phyloP scores from a whole-genome alignment of 192 early-diverging fungal species.

The Podila epigama region DNA sequence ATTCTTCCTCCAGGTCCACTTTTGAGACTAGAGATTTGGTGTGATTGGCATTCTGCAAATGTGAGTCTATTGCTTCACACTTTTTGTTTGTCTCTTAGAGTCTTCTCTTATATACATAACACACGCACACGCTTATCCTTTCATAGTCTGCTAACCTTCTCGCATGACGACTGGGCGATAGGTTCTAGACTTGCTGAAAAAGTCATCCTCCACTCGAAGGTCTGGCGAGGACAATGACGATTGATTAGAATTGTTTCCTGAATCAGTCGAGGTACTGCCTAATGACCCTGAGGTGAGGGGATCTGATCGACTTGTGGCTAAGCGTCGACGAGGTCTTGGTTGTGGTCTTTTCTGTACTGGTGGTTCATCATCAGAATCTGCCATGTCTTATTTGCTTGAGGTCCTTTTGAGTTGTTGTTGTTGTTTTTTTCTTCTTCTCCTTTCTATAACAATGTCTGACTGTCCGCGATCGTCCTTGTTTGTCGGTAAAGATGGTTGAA shows the following conservation, averaged over 20 bases:
- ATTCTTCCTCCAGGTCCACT: neutral
- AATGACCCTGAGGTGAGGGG: neutral
- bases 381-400: conserved; percentile 2
- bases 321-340: neutral
- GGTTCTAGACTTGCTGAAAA: conserved; percentile 35
- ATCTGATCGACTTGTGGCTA: neutral
- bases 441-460: neutral
- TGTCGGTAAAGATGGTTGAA: no score
- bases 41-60: neutral
- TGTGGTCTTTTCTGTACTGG: neutral
- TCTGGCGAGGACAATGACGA: no score
- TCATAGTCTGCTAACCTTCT: conserved; percentile 17
- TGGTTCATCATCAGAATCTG: conserved; percentile 17
- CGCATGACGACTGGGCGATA: conserved; percentile 13
- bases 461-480: no score
- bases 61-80: no score
- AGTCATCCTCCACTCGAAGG: conserved; percentile 26
- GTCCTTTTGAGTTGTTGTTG: neutral
- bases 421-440: neutral
- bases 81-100: no score
- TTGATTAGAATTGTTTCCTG: neutral
- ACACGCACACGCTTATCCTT: no score
- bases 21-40: neutral
- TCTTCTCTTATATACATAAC: neutral
- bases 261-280: neutral